phyloP scores from a whole-genome alignment of 2,329 filamentous ascomycete species.

The Sporothrix dimorphospora region DNA sequence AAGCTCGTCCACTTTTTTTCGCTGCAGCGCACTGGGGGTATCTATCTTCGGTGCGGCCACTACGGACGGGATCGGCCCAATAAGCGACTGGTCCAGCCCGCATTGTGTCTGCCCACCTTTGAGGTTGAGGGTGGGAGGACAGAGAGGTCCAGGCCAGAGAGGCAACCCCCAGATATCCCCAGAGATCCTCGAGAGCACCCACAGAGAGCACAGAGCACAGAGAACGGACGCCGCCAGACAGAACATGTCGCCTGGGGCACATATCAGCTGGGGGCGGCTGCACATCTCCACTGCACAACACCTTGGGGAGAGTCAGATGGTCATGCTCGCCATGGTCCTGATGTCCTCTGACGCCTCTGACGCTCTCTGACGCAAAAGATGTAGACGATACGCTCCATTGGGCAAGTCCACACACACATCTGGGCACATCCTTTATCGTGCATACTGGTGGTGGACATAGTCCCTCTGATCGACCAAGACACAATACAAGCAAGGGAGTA shows the following conservation, averaged over 20 bases:
- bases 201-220: too few species aligned
- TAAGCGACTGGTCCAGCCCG: slow-evolving; percentile 27
- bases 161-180: not conserved
- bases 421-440: not conserved
- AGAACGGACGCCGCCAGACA: not conserved
- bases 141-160: too few species aligned
- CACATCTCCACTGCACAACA: slow-evolving; percentile 5
- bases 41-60: slow-evolving; percentile 17
- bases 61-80: slow-evolving; percentile 32
- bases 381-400: not conserved
- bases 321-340: not conserved
- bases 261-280: slow-evolving; percentile 8
- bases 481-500: slow-evolving; percentile 11
- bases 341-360: not conserved
- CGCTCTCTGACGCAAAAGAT: not conserved
- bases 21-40: not conserved
- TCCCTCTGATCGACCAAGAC: not conserved
- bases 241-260: not conserved
- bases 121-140: too few species aligned
- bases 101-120: slow-evolving; percentile 29
- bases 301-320: not conserved
- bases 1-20: slow-evolving; percentile 10
- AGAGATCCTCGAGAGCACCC: not conserved
- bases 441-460: not conserved
- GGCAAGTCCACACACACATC: not conserved